phyloP scores from a whole-genome alignment of 1,284 basidiomycete genomes.

The Ceratobasidium sp. region DNA sequence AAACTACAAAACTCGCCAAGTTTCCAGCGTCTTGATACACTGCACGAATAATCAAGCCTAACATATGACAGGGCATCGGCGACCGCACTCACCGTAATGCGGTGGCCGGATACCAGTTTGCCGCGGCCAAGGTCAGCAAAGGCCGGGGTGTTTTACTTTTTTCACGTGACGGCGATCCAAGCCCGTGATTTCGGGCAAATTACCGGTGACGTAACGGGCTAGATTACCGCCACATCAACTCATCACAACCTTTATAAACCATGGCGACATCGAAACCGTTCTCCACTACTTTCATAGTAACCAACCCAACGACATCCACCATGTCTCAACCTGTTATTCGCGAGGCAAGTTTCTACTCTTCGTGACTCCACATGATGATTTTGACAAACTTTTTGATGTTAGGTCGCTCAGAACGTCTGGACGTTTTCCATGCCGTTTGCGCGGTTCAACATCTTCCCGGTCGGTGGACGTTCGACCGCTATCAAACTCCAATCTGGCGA shows the following conservation, averaged over 20 bases:
- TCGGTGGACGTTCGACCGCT: conserved; percentile 88
- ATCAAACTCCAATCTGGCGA: conserved; percentile 78
- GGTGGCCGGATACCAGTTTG: too few species aligned
- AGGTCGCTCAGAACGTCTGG: conserved; percentile 77
- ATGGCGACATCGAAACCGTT: background rate
- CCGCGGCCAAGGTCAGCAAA: background rate
- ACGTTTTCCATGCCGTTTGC: conserved; percentile 83
- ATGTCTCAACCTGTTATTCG: background rate
- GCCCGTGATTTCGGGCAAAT: background rate
- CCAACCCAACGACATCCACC: background rate
- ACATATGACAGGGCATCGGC: too few species aligned
- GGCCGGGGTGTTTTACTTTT: background rate
- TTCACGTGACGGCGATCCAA: conserved; percentile 9
- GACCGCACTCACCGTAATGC: too few species aligned
- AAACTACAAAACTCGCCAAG: too few species aligned
- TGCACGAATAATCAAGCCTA: too few species aligned
- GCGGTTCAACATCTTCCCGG: conserved; percentile 75
- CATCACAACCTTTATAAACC: background rate
- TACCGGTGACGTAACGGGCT: background rate
- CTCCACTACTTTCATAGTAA: background rate
- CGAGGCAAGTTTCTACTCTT: background rate
- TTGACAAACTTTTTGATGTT: background rate
- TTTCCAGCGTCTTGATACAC: too few species aligned
- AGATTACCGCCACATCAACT: too few species aligned
- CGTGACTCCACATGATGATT: background rate